Evolutionary conservation across 164 flowering plant genomes (phyloP).

Genomic region (Sedum album): DNA sequence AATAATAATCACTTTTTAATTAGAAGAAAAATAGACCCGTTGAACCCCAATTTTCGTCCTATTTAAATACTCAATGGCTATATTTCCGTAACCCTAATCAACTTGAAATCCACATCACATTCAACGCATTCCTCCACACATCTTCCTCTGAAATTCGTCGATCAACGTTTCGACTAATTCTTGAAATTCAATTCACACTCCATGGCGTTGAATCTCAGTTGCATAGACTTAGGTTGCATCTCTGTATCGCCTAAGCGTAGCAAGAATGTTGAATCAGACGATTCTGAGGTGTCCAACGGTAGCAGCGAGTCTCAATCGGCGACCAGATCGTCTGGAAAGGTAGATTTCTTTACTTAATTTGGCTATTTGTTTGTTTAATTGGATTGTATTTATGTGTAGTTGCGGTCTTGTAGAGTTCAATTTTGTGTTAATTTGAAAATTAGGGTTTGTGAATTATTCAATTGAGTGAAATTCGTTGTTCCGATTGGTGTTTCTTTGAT

Average conservation of each 20-base stretch:
- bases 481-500: background rate
- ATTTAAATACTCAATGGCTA: background rate
- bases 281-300: constrained; percentile 13
- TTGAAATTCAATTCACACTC: background rate
- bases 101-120: no score
- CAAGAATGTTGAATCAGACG: constrained; percentile 8
- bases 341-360: constrained; percentile 3
- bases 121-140: no score
- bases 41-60: background rate
- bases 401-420: no score
- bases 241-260: constrained; percentile 17
- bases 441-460: background rate
- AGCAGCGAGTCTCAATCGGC: constrained; percentile 1
- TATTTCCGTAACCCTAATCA: background rate
- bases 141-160: background rate
- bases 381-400: background rate
- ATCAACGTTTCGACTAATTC: background rate
- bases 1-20: no score
- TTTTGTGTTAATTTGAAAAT: background rate
- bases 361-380: background rate
- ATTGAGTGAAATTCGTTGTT: background rate
- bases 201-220: constrained; percentile 12
- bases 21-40: background rate
- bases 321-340: constrained; percentile 26
- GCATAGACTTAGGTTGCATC: constrained; percentile 30